Evolutionary conservation across 257 asterid species (phyloP).

Genomic region (Fraxinus quadrangulata): DNA sequence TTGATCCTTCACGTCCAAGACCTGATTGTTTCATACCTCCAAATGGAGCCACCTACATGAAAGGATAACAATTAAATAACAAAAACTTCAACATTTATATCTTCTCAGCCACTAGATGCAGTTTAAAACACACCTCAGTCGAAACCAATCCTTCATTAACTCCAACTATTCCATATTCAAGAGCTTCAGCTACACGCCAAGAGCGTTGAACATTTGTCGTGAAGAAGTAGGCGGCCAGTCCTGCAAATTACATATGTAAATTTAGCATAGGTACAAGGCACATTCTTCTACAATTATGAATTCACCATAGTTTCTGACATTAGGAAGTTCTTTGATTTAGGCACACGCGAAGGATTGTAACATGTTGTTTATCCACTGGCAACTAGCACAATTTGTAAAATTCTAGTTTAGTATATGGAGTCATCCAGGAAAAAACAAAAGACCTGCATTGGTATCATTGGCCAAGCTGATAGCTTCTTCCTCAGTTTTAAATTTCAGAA

Average conservation of each 20-base stretch:
- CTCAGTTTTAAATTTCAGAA: slow-evolving; percentile 85
- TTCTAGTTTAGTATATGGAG: slow-evolving; percentile 14
- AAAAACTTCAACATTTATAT: neutral
- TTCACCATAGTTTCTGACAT: slow-evolving; percentile 6
- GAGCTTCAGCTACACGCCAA: slow-evolving; percentile 97
- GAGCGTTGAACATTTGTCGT: slow-evolving; percentile 72
- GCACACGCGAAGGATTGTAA: slow-evolving; percentile 9
- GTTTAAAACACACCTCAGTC: slow-evolving; percentile 65
- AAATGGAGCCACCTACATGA: slow-evolving; percentile 81
- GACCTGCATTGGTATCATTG: slow-evolving; percentile 92
- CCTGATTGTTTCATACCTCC: slow-evolving; percentile 97
- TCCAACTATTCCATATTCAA: slow-evolving; percentile 97
- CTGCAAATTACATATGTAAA: slow-evolving; percentile 36
- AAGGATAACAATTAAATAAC: slow-evolving; percentile 17
- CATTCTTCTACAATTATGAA: neutral
- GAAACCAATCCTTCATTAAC: slow-evolving; percentile 94
- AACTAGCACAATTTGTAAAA: slow-evolving; percentile 1
- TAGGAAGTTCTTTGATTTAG: slow-evolving; percentile 16
- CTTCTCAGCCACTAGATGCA: slow-evolving; percentile 7
- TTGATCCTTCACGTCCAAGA: slow-evolving; percentile 98
- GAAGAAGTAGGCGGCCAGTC: slow-evolving; percentile 92
- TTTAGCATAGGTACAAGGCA: slow-evolving; percentile 20
- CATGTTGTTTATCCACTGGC: neutral
- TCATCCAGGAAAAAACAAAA: slow-evolving; percentile 8
- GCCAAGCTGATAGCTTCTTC: slow-evolving; percentile 90